Evolutionary conservation across 2,329 filamentous ascomycete genomes (phyloP).

Genomic region (Didymella sp.): DNA sequence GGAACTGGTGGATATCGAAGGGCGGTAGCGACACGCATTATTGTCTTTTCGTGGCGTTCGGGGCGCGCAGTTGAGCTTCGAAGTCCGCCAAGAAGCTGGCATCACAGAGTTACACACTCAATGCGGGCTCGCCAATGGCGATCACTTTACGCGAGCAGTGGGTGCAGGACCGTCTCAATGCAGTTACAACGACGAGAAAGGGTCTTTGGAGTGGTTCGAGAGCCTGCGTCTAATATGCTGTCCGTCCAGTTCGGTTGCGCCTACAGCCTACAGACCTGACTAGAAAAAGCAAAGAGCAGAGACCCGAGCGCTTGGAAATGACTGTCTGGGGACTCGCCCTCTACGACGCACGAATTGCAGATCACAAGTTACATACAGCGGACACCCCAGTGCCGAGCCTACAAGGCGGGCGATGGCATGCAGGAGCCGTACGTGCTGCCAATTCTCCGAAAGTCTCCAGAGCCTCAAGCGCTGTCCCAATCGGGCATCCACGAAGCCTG

Average conservation of each 20-base stretch:
- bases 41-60: constrained; percentile 37
- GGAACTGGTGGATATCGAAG: constrained; percentile 22
- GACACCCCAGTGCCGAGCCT: constrained; percentile 11
- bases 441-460: constrained; percentile 12
- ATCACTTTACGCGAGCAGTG: constrained; percentile 11
- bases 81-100: constrained; percentile 22
- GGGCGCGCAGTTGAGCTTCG: constrained; percentile 25
- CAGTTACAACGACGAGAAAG: constrained; percentile 17
- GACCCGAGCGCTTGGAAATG: constrained; percentile 13
- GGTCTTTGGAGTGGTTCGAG: constrained; percentile 7
- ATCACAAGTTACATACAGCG: constrained; percentile 17
- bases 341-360: constrained; percentile 16
- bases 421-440: constrained; percentile 1
- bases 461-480: constrained; percentile 15
- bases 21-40: constrained; percentile 32
- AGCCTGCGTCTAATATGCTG: neutral
- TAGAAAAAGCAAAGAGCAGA: constrained; percentile 18
- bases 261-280: constrained; percentile 1
- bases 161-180: constrained; percentile 20
- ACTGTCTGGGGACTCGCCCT: constrained; percentile 10
- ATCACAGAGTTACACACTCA: constrained; percentile 20
- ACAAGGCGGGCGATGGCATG: constrained; percentile 6
- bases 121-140: constrained; percentile 17
- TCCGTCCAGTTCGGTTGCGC: neutral
- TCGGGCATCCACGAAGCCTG: constrained; percentile 4